Conservation (phyloP, 305 asterid genomes). For the Plantago rigida region DNA sequence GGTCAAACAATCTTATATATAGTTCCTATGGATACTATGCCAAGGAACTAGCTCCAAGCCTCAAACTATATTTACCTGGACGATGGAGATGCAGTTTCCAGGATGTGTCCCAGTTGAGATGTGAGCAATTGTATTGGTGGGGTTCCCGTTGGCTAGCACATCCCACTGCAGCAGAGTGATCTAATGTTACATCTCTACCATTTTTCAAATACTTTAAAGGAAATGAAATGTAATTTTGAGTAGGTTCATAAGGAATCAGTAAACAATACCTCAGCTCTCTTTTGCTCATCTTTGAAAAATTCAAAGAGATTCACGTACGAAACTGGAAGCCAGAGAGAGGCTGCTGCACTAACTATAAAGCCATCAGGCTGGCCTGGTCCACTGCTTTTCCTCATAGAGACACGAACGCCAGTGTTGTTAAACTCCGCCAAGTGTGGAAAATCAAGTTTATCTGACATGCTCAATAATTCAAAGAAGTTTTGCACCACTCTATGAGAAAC, state of each 20-base stretch:
- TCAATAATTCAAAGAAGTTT: constrained; percentile 38
- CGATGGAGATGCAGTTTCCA: constrained; percentile 42
- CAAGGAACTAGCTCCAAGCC: background rate
- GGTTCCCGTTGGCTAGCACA: constrained; percentile 34
- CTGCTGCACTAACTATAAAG: constrained; percentile 39
- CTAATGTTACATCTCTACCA: background rate
- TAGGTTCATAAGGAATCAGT: background rate
- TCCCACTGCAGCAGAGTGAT: constrained; percentile 54
- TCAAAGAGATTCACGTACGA: constrained; percentile 36
- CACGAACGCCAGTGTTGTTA: constrained; percentile 37
- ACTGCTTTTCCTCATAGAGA: constrained; percentile 34
- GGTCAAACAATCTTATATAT: too few species aligned
- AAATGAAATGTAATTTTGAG: background rate
- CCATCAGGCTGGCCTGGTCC: constrained; percentile 39
- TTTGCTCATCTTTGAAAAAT: constrained; percentile 47
- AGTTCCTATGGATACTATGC: background rate
- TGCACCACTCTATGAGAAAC: constrained; percentile 63
- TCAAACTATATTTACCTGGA: constrained; percentile 42
- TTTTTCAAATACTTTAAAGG: background rate
- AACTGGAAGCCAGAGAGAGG: constrained; percentile 58
- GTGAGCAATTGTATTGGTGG: constrained; percentile 34
- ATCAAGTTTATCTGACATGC: constrained; percentile 40
- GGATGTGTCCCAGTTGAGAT: constrained; percentile 44
- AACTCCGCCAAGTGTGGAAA: constrained; percentile 32
- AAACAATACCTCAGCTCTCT: constrained; percentile 40